Base-by-base conservation (phyloP, 305 asterid genomes). In the Fraxinus sp. region DNA sequence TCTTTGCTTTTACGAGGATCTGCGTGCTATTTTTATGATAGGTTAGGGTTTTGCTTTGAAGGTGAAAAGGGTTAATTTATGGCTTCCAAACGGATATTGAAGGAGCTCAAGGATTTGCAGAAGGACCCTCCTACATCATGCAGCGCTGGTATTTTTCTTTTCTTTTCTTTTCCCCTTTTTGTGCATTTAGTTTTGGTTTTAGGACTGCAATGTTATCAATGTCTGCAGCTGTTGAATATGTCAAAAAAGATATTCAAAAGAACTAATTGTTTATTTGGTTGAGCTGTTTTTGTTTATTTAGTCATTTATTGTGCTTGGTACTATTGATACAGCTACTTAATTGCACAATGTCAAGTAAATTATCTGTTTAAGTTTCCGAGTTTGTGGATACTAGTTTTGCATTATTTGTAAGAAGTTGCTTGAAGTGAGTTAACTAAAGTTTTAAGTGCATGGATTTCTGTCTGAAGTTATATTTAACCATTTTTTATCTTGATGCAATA, bases 31-130 rank as follows among this genome's bases (percentile, higher is more conserved):
- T 43, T 8, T 66, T 46, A 66, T 86, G 66, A 64, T 33, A 73
- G 83, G 80, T 75, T 83, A 78, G 81, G 84, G 22, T 76, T 84
- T 83, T 78, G 57, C 71, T 41, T 82, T 80, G 83, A 78, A 85
- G 90, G 84, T 64, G n/a, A 75, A 3, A 81, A 83, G 83, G 84
- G 14, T 49, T 80, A 9, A 66, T 77, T 73, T 30, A 86, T 86
- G 88, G 91, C 89, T 83, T 88, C 88, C 55, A 88, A 83, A 83
- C 82, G 89, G 87, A 66, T 66, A 66, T 20, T 66, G 74, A 66
- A 66, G 74, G 78, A 75, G 78, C 78, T 75, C 78, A 75, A 75
- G 78, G 78, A 75, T 37, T 75, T 75, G 59, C 78, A 77, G 80
- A 77, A 77, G 68, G 80, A 77, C 68, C 80, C 80, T 46, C 80